Conservation (phyloP, 768 basidiomycete genomes). For the Tylopilus rubrobrunneus region DNA sequence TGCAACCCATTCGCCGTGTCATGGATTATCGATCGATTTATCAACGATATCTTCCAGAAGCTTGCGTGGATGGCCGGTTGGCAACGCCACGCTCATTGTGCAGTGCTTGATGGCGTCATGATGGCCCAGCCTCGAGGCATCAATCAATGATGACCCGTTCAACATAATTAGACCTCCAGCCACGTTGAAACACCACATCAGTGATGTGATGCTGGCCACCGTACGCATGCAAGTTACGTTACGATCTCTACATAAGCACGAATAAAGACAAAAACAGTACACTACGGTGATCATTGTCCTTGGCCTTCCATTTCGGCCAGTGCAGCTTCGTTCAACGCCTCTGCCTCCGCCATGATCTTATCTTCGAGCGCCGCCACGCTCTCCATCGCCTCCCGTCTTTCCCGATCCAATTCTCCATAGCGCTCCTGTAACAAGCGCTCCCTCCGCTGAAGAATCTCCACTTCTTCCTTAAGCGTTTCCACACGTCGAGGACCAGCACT, state of each 20-base stretch:
- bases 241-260: slow-evolving; percentile 1
- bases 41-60: too few species aligned
- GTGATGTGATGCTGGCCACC: too few species aligned
- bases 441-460: slow-evolving; percentile 69
- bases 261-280: slow-evolving; percentile 5
- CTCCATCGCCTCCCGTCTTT: slow-evolving; percentile 56
- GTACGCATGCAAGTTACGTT: neutral
- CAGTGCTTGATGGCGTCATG: neutral
- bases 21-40: too few species aligned
- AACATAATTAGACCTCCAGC: neutral
- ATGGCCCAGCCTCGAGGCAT: neutral
- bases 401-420: slow-evolving; percentile 79
- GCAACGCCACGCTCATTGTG: neutral
- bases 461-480: slow-evolving; percentile 81
- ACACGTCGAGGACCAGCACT: slow-evolving; percentile 76
- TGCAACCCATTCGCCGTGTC: too few species aligned
- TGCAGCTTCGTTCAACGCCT: slow-evolving; percentile 74
- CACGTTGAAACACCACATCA: neutral
- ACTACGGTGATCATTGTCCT: neutral
- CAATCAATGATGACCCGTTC: neutral
- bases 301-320: slow-evolving; percentile 57
- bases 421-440: slow-evolving; percentile 77
- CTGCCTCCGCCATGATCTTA: slow-evolving; percentile 80
- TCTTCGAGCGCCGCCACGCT: slow-evolving; percentile 73
- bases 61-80: neutral